These are phyloP conservation scores for Neurospora cerealis DNA, from an alignment of 495 filamentous ascomycete species.

Conservation along the genomic window DNA sequence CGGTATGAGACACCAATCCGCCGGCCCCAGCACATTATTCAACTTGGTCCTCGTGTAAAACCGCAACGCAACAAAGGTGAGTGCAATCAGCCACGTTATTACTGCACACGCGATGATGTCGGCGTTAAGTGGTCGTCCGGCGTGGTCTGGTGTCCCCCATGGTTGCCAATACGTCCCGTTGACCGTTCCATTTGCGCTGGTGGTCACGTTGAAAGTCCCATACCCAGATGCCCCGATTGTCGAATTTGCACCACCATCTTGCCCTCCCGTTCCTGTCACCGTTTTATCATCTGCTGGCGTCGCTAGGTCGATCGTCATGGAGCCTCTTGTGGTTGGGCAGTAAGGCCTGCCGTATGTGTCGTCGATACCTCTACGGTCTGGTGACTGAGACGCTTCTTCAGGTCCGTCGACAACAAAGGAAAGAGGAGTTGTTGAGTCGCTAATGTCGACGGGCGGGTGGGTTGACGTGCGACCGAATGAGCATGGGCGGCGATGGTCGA, in stretches of 20 bases:
- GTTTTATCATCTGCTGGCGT: not conserved
- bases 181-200: not conserved
- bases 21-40: slow-evolving; percentile 14
- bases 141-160: slow-evolving; percentile 1
- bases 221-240: not conserved
- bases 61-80: slow-evolving; percentile 16
- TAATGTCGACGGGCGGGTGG: not conserved
- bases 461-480: not conserved
- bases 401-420: not conserved
- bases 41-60: slow-evolving; percentile 22
- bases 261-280: not conserved
- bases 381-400: not conserved
- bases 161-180: not conserved
- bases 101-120: slow-evolving; percentile 19
- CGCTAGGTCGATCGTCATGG: not conserved
- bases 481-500: not conserved
- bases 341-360: not conserved
- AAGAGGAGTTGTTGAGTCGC: not conserved
- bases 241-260: not conserved
- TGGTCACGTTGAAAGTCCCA: not conserved
- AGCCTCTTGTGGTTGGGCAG: not conserved
- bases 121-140: slow-evolving; percentile 13
- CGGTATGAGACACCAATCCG: slow-evolving; percentile 20
- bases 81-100: slow-evolving; percentile 16
- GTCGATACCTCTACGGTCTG: not conserved